phyloP scores from a whole-genome alignment of 2,329 filamentous ascomycete genomes.

The Aureobasidium sp. region DNA sequence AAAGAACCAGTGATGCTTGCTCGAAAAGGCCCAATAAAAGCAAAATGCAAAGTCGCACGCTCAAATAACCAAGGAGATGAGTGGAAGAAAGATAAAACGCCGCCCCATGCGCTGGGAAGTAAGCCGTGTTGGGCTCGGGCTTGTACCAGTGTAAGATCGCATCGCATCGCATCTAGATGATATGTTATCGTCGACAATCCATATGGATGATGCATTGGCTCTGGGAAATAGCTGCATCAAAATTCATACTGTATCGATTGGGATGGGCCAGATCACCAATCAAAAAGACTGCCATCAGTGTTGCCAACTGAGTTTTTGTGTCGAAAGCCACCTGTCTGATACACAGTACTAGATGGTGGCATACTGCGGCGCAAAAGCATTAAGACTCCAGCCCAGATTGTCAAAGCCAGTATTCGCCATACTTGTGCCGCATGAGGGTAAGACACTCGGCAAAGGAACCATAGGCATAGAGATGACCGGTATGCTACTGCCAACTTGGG shows the following conservation, averaged over 20 bases:
- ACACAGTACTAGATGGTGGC: conserved; percentile 68
- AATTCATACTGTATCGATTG: conserved; percentile 25
- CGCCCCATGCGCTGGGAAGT: conserved; percentile 6
- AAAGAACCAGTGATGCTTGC: conserved; percentile 7
- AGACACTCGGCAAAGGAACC: conserved; percentile 78
- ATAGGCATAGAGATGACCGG: conserved; percentile 67
- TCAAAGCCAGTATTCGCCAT: conserved; percentile 55
- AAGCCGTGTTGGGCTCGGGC: not conserved
- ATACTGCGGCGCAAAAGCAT: conserved; percentile 67
- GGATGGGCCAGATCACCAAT: conserved; percentile 37
- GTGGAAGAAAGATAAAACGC: conserved; percentile 4
- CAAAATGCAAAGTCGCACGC: conserved; percentile 15
- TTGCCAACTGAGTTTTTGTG: not conserved
- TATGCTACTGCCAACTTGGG: conserved; percentile 66
- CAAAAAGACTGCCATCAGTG: conserved; percentile 9
- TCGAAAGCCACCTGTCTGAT: conserved; percentile 5
- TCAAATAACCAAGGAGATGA: conserved; percentile 1
- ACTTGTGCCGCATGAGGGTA: conserved; percentile 70
- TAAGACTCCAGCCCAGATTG: conserved; percentile 80
- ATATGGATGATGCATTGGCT: conserved; percentile 33
- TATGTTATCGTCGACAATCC: not conserved
- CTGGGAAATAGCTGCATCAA: conserved; percentile 21
- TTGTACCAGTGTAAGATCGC: conserved; percentile 6
- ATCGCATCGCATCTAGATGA: conserved; percentile 14
- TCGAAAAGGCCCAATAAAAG: conserved; percentile 11